Conservation (phyloP, 139 green algal genomes). For the Tetradesmus obliquus region DNA sequence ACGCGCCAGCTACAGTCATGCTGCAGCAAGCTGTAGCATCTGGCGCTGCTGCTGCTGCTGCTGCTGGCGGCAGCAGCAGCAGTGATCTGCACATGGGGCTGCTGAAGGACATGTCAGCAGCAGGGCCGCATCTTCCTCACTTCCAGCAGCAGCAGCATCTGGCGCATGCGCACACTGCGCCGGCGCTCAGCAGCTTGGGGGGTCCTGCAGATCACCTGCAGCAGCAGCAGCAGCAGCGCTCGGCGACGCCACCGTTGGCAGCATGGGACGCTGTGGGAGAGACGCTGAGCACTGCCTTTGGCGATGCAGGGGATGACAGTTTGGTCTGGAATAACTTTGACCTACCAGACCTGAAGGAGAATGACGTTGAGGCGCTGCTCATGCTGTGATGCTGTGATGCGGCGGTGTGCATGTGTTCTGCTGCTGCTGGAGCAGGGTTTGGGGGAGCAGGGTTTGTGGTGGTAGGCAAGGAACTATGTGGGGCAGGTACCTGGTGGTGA, state of each 20-base stretch:
- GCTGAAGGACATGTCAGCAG: not conserved
- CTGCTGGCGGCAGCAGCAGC: not conserved
- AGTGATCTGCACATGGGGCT: not conserved
- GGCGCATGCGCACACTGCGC: not conserved
- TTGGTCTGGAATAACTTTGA: not conserved
- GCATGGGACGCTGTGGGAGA: not conserved
- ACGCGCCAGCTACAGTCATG: not conserved
- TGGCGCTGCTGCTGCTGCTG: not conserved
- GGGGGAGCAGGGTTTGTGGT: not conserved
- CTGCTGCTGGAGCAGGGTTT: not conserved
- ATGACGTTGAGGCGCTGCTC: slow-evolving; percentile 1
- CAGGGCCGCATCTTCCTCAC: not conserved
- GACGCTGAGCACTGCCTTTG: slow-evolving; percentile 7
- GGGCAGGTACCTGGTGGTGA: no score
- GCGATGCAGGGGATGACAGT: not conserved
- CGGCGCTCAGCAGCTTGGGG: not conserved
- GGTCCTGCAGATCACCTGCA: not conserved
- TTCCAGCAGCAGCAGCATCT: not conserved
- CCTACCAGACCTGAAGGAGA: not conserved
- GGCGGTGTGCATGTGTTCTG: no score
- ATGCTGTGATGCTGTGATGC: not conserved
- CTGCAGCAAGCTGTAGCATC: not conserved
- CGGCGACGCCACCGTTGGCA: not conserved
- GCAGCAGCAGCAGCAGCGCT: not conserved
- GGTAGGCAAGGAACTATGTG: no score